These are phyloP conservation scores for Trypanosoma conorhini DNA, from an alignment of 208 protist genomes.

Conservation along the genomic window DNA sequence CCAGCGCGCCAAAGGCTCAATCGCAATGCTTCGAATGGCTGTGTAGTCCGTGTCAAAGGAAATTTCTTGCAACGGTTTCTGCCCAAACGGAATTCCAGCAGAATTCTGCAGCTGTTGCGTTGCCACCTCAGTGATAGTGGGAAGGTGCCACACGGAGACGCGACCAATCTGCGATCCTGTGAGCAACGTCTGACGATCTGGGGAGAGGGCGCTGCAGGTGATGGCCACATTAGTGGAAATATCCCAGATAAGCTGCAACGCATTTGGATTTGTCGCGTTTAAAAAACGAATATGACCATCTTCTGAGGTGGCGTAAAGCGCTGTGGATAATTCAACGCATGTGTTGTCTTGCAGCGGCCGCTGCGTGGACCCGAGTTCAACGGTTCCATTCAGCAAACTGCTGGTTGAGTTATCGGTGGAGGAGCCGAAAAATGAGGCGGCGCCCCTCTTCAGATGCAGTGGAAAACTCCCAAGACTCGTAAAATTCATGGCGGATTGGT, in stretches of 20 bases:
- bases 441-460: conserved; percentile 19
- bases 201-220: conserved; percentile 74
- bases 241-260: conserved; percentile 66
- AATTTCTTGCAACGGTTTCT: conserved; percentile 71
- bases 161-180: conserved; percentile 85
- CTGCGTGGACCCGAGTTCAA: conserved; percentile 19
- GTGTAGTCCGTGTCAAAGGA: conserved; percentile 78
- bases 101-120: conserved; percentile 20
- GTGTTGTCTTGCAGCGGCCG: neutral
- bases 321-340: conserved; percentile 7
- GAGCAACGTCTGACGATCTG: conserved; percentile 66
- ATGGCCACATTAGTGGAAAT: conserved; percentile 76
- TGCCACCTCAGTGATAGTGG: conserved; percentile 58
- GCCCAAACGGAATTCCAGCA: conserved; percentile 29
- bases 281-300: conserved; percentile 88
- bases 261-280: conserved; percentile 42
- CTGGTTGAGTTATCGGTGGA: conserved; percentile 14
- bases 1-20: conserved; percentile 75
- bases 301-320: conserved; percentile 76
- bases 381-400: conserved; percentile 22
- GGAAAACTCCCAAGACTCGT: conserved; percentile 76
- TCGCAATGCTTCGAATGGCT: conserved; percentile 78
- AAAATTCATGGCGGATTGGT: conserved; percentile 76
- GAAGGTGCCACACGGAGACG: conserved; percentile 82
- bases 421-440: neutral